Conservation (phyloP, 202 grass and related monocot species). For the Sporobolus alterniflorus region DNA sequence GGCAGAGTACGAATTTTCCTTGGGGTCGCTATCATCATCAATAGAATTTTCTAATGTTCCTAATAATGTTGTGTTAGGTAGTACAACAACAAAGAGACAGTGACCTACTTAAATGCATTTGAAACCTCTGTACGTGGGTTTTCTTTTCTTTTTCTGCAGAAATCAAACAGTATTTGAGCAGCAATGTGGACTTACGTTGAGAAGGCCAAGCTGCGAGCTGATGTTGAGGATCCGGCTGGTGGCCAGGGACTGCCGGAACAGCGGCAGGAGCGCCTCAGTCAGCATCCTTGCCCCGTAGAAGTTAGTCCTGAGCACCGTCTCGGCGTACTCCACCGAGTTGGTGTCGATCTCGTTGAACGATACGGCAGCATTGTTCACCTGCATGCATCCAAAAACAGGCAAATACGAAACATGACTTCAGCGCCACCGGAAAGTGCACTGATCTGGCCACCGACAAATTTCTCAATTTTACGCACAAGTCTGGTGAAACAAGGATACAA, state of each 20-base stretch:
- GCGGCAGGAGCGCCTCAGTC: constrained; percentile 70
- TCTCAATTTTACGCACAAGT: background rate
- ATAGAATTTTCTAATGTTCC: background rate
- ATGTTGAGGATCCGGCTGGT: constrained; percentile 88
- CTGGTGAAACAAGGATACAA: background rate
- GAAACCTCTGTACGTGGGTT: background rate
- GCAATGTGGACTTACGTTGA: constrained; percentile 62
- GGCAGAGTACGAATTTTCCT: background rate
- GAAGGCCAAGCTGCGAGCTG: constrained; percentile 94
- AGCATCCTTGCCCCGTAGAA: constrained; percentile 82
- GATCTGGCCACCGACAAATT: background rate
- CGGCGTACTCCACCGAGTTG: constrained; percentile 85
- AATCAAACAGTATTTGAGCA: background rate
- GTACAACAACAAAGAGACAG: too few relatives aligned
- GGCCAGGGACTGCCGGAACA: constrained; percentile 63
- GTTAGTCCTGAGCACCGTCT: constrained; percentile 79
- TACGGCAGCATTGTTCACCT: constrained; percentile 95
- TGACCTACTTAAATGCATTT: background rate
- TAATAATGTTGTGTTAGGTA: background rate
- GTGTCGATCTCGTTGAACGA: constrained; percentile 89
- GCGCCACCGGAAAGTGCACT: background rate
- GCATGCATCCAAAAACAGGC: background rate
- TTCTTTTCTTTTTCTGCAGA: background rate
- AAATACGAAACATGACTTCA: constrained; percentile 4
- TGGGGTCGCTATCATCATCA: background rate